A percentile compares a stretch with the other conserved stretches of the same genome.
These are phyloP conservation scores for Spizellomyces sp. DNA, from an alignment of 192 early-diverging fungal genomes.

Conservation along the genomic window DNA sequence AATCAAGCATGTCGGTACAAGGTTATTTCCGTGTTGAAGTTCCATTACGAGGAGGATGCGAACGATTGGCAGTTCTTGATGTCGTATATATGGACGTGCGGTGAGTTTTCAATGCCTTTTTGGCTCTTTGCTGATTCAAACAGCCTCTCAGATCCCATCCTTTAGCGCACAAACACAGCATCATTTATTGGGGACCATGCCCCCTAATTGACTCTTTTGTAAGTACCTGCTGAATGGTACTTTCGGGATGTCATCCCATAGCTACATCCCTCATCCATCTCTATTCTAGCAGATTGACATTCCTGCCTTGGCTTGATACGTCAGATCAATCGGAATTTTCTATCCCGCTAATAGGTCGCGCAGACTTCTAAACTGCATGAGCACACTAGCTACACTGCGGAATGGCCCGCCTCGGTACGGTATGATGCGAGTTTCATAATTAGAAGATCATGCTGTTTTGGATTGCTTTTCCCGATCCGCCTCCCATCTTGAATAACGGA, in stretches of 20 bases:
- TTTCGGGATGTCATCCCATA: no score
- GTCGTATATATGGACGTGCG: conserved; percentile 70
- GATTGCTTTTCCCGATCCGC: no score
- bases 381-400: no score
- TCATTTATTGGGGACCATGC: conserved; percentile 72
- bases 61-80: conserved; percentile 64
- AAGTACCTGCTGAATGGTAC: neutral
- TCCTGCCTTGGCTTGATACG: neutral
- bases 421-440: no score
- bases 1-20: conserved; percentile 13
- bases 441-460: no score
- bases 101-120: conserved; percentile 11
- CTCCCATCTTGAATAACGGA: no score
- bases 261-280: no score
- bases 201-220: conserved; percentile 18
- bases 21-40: conserved; percentile 60
- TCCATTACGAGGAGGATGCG: conserved; percentile 66
- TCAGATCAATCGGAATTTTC: neutral
- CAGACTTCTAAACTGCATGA: neutral
- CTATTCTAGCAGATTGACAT: no score
- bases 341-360: neutral
- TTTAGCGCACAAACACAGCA: conserved; percentile 49
- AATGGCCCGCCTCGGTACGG: no score
- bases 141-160: neutral
- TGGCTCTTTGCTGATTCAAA: neutral